A percentile compares a stretch with the other conserved stretches of the same genome.
These are phyloP conservation scores for Macrophomina pseudophaseolina DNA, from an alignment of 2,329 filamentous ascomycete species.

Conservation along the genomic window DNA sequence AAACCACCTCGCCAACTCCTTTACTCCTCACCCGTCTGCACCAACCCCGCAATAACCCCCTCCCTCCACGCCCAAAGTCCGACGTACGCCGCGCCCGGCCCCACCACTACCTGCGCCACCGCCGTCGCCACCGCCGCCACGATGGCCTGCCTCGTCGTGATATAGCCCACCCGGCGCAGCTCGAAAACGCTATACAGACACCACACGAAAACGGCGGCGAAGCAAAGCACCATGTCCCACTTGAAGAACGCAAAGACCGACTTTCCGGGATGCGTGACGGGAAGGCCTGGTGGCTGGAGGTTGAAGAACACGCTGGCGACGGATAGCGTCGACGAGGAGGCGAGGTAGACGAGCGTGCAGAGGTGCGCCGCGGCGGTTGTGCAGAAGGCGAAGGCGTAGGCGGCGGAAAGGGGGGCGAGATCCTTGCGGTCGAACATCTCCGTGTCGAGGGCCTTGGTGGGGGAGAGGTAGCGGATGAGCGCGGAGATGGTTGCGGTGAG, in stretches of 20 bases:
- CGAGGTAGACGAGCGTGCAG: not conserved
- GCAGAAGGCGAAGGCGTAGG: constrained; percentile 1
- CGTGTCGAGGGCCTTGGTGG: not conserved
- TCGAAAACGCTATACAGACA: constrained; percentile 24
- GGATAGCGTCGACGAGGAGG: not conserved
- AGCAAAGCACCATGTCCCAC: constrained; percentile 10
- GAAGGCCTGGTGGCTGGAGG: constrained; percentile 16
- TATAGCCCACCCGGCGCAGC: constrained; percentile 11
- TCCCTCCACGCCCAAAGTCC: constrained; percentile 28
- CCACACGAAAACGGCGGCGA: constrained; percentile 13
- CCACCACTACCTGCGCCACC: constrained; percentile 14
- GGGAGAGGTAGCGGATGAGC: not conserved
- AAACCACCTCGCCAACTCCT: not conserved
- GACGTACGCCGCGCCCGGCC: constrained; percentile 25
- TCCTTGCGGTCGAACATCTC: constrained; percentile 15
- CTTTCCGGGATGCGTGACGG: not conserved
- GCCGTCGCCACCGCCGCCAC: not conserved
- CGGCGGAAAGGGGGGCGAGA: not conserved
- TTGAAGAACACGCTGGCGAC: not conserved
- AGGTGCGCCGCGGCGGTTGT: not conserved
- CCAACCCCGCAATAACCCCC: not conserved
- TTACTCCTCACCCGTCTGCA: not conserved
- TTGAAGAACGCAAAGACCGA: constrained; percentile 18
- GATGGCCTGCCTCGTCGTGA: constrained; percentile 5
- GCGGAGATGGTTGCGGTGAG: not conserved